Base-by-base conservation (phyloP, 1,284 basidiomycete genomes). In the Tylopilus orsonianus region DNA sequence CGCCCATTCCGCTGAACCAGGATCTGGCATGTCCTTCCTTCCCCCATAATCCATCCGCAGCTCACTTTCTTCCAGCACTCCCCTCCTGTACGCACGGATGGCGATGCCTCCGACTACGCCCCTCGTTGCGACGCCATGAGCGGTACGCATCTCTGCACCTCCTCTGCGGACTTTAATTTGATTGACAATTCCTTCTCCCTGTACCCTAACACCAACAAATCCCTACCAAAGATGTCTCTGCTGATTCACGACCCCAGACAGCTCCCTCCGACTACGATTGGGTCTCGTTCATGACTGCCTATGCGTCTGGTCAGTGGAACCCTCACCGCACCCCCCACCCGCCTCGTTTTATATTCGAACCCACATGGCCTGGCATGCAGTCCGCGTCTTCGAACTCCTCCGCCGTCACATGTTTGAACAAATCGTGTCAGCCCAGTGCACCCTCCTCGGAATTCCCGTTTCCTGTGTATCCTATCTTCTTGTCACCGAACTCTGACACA, bases 261-360 rank as follows among this genome's bases (percentile, higher is more conserved):
- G 34, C 48, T n/a, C 61, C 66, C 33, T 63, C 69, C 10, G 78
- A 78, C 41, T 79, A 78, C 56, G 84, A 88, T 60, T 93, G 90
- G 90, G 74, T 77, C 16, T 81, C 82, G 0, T 93, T 93, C 65
- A 79, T 89, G 49, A 70, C 75, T 33, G 83, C 87, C 0, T 93
- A 93, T 63, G 81, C 88, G 0, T 65, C 77, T 23, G 90, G 90
- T 10, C 75, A 81, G 51, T 94, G 91, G 85, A 88, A 91, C 62
- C 89, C 91, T 2, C 80, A 85, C 55, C 77, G 77, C 46, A 86
- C 81, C 0, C 90, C 90, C 2, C 78, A 78, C 56, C 83, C 77
- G 7, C 90, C 88, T 5, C 69, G 70, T 44, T 62, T 66, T 8
- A 66, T 60, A 27, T 59, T 65, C 45, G 54, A 66, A 43, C 35